Evolutionary conservation across 1,284 basidiomycete genomes (phyloP).

Genomic region (Porodaedalea pini): DNA sequence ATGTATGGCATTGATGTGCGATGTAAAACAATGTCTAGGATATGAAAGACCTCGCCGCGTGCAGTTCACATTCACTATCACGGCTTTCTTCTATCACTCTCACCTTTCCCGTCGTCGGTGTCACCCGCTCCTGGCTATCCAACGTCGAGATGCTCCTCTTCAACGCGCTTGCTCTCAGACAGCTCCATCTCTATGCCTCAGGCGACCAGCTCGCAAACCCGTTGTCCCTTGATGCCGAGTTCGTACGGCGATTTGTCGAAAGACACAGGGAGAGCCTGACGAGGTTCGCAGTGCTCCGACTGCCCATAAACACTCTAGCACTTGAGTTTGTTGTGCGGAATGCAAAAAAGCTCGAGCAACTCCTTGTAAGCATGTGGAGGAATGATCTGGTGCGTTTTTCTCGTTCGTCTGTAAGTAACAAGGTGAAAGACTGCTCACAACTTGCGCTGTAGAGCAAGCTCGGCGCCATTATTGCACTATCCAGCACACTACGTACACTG

Average conservation of each 20-base stretch:
- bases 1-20: background rate
- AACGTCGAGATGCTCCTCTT: conserved; percentile 45
- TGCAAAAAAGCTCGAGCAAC: conserved; percentile 51
- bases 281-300: conserved; percentile 62
- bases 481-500: conserved; percentile 41
- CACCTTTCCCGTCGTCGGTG: conserved; percentile 41
- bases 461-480: conserved; percentile 30
- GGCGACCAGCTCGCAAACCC: conserved; percentile 33
- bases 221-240: conserved; percentile 38
- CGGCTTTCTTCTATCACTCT: conserved; percentile 55
- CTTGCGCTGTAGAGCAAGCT: conserved; percentile 35
- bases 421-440: too few species aligned
- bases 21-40: conserved; percentile 37
- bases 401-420: too few species aligned
- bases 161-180: conserved; percentile 42
- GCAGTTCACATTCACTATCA: conserved; percentile 38
- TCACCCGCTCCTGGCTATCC: conserved; percentile 39
- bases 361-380: conserved; percentile 56
- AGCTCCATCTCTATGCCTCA: conserved; percentile 60
- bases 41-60: conserved; percentile 43
- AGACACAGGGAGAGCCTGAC: conserved; percentile 48
- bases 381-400: conserved; percentile 43
- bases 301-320: conserved; percentile 46
- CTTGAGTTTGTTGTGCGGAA: conserved; percentile 52
- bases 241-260: conserved; percentile 48